These are phyloP conservation scores for Hansfordia pulvinata DNA, from an alignment of 2,329 filamentous ascomycete species.

Conservation along the genomic window DNA sequence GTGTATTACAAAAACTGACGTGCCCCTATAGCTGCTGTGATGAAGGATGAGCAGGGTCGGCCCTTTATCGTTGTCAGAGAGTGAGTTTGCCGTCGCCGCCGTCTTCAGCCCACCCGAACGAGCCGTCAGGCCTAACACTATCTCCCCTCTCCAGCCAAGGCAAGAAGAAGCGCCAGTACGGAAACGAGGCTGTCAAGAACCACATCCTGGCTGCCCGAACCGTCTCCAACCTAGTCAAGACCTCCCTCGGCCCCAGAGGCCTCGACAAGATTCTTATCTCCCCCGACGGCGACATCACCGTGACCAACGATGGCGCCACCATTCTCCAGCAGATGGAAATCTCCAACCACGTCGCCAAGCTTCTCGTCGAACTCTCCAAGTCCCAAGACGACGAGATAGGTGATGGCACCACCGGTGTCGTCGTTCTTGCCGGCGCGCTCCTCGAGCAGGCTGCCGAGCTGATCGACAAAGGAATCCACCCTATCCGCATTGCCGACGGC, in stretches of 20 bases:
- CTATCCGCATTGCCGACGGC: slow-evolving; percentile 94
- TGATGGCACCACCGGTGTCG: slow-evolving; percentile 94
- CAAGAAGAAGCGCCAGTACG: slow-evolving; percentile 93
- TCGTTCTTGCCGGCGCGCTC: slow-evolving; percentile 86
- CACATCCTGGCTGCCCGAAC: slow-evolving; percentile 96
- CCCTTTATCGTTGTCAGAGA: slow-evolving; percentile 98
- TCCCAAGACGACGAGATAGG: slow-evolving; percentile 99
- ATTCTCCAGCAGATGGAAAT: slow-evolving; percentile 99
- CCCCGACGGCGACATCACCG: slow-evolving; percentile 95
- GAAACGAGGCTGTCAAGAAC: slow-evolving; percentile 93
- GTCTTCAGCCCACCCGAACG: slow-evolving; percentile 8
- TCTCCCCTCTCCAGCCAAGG: slow-evolving; percentile 54
- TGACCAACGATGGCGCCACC: slow-evolving; percentile 97
- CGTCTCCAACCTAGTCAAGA: slow-evolving; percentile 94
- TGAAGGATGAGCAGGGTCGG: slow-evolving; percentile 95
- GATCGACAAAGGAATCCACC: slow-evolving; percentile 99
- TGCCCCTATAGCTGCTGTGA: slow-evolving; percentile 43
- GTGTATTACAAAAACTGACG: slow-evolving; percentile 2
- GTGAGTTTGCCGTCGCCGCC: slow-evolving; percentile 38
- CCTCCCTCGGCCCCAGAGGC: slow-evolving; percentile 85
- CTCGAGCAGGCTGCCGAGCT: slow-evolving; percentile 94
- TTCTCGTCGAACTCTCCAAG: slow-evolving; percentile 92
- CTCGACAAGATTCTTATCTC: slow-evolving; percentile 99
- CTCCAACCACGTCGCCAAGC: slow-evolving; percentile 93
- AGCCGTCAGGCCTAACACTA: slow-evolving; percentile 6